Evolutionary conservation across 2,329 filamentous ascomycete species (phyloP).

Genomic region (Diaporthe nobilis): DNA sequence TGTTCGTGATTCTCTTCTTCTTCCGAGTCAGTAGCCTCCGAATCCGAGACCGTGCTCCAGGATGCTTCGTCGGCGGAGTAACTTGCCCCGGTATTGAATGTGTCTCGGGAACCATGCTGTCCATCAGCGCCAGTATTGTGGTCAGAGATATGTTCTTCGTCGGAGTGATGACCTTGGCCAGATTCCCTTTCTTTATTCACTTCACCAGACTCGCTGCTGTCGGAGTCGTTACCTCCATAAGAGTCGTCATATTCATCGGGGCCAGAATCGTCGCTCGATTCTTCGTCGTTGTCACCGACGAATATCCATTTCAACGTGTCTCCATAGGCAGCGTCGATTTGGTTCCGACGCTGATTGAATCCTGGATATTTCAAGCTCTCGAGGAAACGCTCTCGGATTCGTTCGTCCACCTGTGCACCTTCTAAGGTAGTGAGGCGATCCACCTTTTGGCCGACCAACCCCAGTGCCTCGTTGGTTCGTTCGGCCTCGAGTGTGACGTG

Average conservation of each 20-base stretch:
- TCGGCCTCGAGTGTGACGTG: background rate
- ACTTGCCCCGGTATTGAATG: background rate
- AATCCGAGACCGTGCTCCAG: background rate
- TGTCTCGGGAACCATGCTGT: background rate
- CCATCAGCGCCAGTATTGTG: background rate
- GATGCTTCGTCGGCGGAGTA: background rate
- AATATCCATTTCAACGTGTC: constrained; percentile 6
- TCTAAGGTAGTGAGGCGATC: background rate
- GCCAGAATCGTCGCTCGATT: background rate
- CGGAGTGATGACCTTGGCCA: background rate
- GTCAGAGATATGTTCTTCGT: no score
- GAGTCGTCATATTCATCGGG: background rate
- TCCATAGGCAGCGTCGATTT: background rate
- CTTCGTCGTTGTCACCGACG: background rate
- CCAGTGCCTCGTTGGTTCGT: background rate
- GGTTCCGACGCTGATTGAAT: constrained; percentile 5
- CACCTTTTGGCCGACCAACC: background rate
- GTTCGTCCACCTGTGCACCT: background rate
- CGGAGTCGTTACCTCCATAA: background rate
- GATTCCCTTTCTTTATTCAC: background rate
- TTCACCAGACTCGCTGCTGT: background rate
- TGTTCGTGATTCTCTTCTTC: background rate
- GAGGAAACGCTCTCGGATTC: background rate
- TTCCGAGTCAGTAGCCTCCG: background rate
- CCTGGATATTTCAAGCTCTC: constrained; percentile 17